Base-by-base conservation (phyloP, 2,329 filamentous ascomycete species). In the Colletotrichum acutatum region DNA sequence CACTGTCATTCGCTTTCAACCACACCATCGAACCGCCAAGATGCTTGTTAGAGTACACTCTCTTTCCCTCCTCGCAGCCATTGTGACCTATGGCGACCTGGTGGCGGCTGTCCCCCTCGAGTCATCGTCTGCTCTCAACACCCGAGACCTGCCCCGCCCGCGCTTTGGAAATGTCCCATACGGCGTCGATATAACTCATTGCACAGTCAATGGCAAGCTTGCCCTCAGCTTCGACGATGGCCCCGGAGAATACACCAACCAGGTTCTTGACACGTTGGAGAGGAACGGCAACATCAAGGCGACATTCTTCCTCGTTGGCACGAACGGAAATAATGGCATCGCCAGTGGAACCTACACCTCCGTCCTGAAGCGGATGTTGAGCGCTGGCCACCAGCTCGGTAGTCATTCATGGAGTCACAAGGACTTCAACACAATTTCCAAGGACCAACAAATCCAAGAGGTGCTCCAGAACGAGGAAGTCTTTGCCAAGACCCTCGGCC, bases 331-430 rank as follows among this genome's bases (percentile, higher is more conserved):
- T 56, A 80, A 80, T 68, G 82, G 82, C 6, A 82, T 85, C 53
- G 76, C 76, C 46, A 76, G 73, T 52, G 76, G 81, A 6, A 80
- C 80, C 19, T 87, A 83, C 78, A 76, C 80, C 52, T 79, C 78
- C n/a, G 78, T 83, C 32, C 80, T 88, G 72, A 79, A 85, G 75
- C 81, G 83, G 61, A 86, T 87, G 83, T 76, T 82, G 61, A 75
- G 75, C 4, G 80, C 82, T 52, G 85, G 86, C 49, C 86, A 88
- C 76, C 86, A 88, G 63, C 79, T 88, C 46, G 86, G 80, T 60
- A 84, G 83, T 63, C 86, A 88, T 76, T 86, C 85, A 1, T 87
- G 83, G 83, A 83, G 82, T n/a, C 86, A 88, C 76, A 78, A 82
- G 66, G 82, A 87, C 74, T 80, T 86, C 19, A 80, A 78, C 63